Percentiles rank a stretch among this genome's conserved stretches.
phyloP scores from a whole-genome alignment of 805 yeast species.

The Grigorovia yakushimaensis region DNA sequence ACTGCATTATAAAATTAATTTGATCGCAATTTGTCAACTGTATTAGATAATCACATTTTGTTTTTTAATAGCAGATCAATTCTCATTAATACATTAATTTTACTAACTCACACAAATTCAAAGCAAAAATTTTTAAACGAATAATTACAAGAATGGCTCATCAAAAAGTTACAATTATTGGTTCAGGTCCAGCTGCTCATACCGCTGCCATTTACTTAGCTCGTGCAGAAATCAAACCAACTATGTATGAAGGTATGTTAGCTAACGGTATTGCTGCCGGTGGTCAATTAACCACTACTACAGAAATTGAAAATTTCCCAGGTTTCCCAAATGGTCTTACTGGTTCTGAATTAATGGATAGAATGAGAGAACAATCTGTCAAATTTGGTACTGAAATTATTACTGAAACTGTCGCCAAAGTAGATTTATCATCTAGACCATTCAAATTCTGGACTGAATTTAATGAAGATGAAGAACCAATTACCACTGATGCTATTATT shows the following conservation, averaged over 20 bases:
- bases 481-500: constrained; percentile 85
- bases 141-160: constrained; percentile 54
- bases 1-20: too few relatives aligned
- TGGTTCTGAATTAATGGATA: constrained; percentile 85
- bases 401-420: constrained; percentile 91
- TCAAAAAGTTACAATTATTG: constrained; percentile 77
- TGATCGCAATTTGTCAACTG: too few relatives aligned
- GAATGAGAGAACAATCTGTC: constrained; percentile 80
- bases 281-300: constrained; percentile 97
- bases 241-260: constrained; percentile 84
- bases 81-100: too few relatives aligned
- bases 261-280: constrained; percentile 99
- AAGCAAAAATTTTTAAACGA: neutral
- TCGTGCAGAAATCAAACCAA: constrained; percentile 92
- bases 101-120: too few relatives aligned
- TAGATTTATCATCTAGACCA: constrained; percentile 79
- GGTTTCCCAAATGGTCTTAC: constrained; percentile 93
- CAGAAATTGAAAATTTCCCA: constrained; percentile 97
- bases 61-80: too few relatives aligned
- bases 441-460: constrained; percentile 96
- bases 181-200: constrained; percentile 99
- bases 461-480: constrained; percentile 84
- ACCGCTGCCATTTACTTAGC: constrained; percentile 97
- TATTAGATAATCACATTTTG: too few relatives aligned
- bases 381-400: constrained; percentile 89